Evolutionary conservation across 768 basidiomycete genomes (phyloP).

Genomic region (Naematelia aurantialba): DNA sequence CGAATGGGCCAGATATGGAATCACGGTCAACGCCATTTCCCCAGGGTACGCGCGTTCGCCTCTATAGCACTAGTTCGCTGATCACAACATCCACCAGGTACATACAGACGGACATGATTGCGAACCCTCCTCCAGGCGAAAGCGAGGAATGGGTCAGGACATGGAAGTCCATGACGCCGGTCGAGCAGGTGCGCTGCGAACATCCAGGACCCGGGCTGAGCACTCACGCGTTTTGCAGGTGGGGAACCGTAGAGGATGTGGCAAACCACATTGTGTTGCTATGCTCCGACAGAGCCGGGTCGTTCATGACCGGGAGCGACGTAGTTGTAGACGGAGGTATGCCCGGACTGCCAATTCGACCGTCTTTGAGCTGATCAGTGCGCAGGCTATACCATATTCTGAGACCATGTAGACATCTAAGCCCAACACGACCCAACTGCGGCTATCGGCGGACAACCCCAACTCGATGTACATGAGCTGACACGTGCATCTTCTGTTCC

Average conservation of each 20-base stretch:
- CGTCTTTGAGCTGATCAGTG: constrained; percentile 1
- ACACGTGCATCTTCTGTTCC: too few relatives aligned
- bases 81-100: constrained; percentile 22
- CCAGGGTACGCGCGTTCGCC: constrained; percentile 39
- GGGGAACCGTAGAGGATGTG: constrained; percentile 40
- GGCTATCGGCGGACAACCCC: too few relatives aligned
- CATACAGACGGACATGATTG: constrained; percentile 49
- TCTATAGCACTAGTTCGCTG: not conserved
- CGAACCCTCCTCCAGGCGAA: constrained; percentile 20
- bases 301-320: constrained; percentile 49
- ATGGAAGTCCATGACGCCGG: constrained; percentile 45
- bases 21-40: constrained; percentile 46
- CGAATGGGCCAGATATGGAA: constrained; percentile 48
- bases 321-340: constrained; percentile 47
- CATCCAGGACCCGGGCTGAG: not conserved
- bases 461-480: too few relatives aligned
- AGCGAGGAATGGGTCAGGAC: constrained; percentile 26
- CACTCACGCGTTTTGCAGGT: constrained; percentile 20
- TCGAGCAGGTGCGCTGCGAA: constrained; percentile 29
- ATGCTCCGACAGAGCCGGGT: constrained; percentile 22
- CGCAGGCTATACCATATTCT: constrained; percentile 11
- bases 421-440: not conserved
- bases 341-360: constrained; percentile 9
- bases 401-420: not conserved
- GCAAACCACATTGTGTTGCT: constrained; percentile 42